Evolutionary conservation across 169 alveolate genomes (phyloP), one percentile per base, ranked within the genome.

Genomic region (Sarcocystis neurona): DNA sequence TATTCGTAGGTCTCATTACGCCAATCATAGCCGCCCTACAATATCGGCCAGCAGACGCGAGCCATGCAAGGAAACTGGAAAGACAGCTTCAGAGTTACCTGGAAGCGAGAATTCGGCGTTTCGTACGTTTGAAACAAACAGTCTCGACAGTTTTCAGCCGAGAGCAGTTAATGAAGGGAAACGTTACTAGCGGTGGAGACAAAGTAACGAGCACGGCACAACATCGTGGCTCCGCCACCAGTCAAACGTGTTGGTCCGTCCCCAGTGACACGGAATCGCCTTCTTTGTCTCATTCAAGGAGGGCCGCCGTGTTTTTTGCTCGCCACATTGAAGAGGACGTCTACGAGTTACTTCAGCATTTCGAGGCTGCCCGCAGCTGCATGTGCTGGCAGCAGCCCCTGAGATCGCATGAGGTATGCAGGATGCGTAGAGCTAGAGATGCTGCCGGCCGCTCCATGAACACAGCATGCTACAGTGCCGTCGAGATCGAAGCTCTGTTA

Each of bases 311-410:
- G 23, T 39, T 72, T 37, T 72, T 72, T 32, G 6, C 56, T 1
- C 82, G 82, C 12, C 56, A 72, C 27, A 53, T 32, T 4, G 82
- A 48, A 27, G 41, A 15, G 20, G 82, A 72, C 20, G 32, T 72
- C 1, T 72, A 72, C 41, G 1, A 23, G 56, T 56, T 72, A n/a
- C 46, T 72, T 47, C 34, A 32, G 41, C 82, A 72, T 37, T 72
- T 72, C 32, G 82, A 72, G 34, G 46, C 20, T 0, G 53, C 82
- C 56, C 82, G 82, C 1, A 39, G 20, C 43, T 72, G 82, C 82
- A 72, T 72, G 82, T 47, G 58, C 23, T 72, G 82, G 82, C 82
- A 72, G 46, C 82, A 72, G 82, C 53, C 58, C 37, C 18, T 72
- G n/a, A n/a, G n/a, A 48, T 72, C 82, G 23, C 58, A n/a, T 47